Conservation (phyloP, 805 yeast genomes). For the Ogataea sp. region DNA sequence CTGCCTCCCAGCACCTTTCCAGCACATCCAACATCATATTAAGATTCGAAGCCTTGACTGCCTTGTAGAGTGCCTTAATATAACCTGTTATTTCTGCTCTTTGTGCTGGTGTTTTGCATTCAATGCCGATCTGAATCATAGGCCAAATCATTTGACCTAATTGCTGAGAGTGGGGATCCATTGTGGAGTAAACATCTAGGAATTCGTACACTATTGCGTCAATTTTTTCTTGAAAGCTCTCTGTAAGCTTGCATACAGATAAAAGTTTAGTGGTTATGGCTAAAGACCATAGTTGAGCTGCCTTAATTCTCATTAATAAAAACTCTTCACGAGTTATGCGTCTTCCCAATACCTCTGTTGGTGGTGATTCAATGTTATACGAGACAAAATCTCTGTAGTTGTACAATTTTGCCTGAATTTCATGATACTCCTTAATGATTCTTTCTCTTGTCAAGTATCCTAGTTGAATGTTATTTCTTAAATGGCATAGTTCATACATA, state of each 20-base stretch:
- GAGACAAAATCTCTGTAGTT: constrained; percentile 27
- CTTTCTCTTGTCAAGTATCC: constrained; percentile 3
- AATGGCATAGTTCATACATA: constrained; percentile 26
- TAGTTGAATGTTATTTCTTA: constrained; percentile 12
- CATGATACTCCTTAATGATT: constrained; percentile 12
- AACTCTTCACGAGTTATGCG: constrained; percentile 6
- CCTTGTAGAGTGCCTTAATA: constrained; percentile 26
- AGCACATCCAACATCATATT: constrained; percentile 27
- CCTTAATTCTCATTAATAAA: constrained; percentile 22
- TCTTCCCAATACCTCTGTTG: not conserved
- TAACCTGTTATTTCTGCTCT: constrained; percentile 15
- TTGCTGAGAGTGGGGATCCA: constrained; percentile 29
- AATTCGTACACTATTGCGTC: constrained; percentile 29
- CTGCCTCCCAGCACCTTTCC: constrained; percentile 30
- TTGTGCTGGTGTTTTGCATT: constrained; percentile 24
- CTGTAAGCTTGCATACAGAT: constrained; percentile 21
- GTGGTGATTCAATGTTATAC: constrained; percentile 3
- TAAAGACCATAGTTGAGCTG: constrained; percentile 36
- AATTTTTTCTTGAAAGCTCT: constrained; percentile 15
- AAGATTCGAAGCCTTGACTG: constrained; percentile 35
- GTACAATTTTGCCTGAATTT: constrained; percentile 19
- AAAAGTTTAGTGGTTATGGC: constrained; percentile 25
- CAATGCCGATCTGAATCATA: constrained; percentile 36
- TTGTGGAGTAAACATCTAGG: constrained; percentile 29
- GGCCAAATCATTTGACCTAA: constrained; percentile 50